phyloP scores from a whole-genome alignment of 345 rosid species.

The Trapa incisa region DNA sequence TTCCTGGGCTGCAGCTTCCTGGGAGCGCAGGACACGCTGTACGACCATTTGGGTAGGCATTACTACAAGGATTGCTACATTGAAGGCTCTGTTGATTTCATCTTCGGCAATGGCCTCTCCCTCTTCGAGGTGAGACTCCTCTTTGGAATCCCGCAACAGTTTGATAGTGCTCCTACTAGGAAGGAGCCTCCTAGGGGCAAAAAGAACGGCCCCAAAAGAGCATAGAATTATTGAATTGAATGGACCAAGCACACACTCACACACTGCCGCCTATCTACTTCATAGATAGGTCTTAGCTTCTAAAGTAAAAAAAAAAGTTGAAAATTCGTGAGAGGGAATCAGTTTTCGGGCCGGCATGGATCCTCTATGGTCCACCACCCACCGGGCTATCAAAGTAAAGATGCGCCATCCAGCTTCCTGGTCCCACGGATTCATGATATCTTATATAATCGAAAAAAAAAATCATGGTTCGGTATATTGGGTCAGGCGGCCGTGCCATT shows the following conservation, averaged over 20 bases:
- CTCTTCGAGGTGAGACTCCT: conserved; percentile 52
- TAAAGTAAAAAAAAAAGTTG: too few species aligned
- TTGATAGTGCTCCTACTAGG: neutral
- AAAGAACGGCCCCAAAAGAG: neutral
- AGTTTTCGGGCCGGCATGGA: too few species aligned
- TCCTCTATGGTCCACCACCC: too few species aligned
- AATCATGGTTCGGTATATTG: too few species aligned
- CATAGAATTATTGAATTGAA: neutral
- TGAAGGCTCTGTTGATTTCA: conserved; percentile 90
- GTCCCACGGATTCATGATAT: too few species aligned
- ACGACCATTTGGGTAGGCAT: conserved; percentile 86
- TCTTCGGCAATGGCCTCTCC: conserved; percentile 89
- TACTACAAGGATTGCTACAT: conserved; percentile 93
- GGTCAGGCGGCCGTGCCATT: too few species aligned
- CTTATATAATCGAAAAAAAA: too few species aligned
- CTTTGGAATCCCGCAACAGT: neutral
- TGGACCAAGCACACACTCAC: neutral
- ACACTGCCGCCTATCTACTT: neutral
- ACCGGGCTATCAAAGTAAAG: too few species aligned
- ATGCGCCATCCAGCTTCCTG: too few species aligned
- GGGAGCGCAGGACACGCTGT: conserved; percentile 93
- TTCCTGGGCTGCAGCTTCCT: conserved; percentile 71
- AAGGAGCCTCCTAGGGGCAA: too few species aligned
- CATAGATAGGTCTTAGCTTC: too few species aligned
- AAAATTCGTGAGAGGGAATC: too few species aligned